phyloP scores from a whole-genome alignment of 148 eudicot species.

The Cornus suecica region DNA sequence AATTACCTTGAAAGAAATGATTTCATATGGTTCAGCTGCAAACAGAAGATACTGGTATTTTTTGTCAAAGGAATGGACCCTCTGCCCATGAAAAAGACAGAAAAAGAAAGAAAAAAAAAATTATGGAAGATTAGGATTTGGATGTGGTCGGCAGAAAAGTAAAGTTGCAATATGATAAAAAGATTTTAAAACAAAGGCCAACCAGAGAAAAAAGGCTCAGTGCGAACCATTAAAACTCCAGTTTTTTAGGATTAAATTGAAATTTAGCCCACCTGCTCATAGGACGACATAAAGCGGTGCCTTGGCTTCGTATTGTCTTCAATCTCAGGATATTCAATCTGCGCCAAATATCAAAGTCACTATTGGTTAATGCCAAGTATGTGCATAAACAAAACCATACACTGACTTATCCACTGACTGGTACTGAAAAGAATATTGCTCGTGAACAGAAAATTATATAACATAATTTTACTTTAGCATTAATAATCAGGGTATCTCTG shows the following conservation, averaged over 20 bases:
- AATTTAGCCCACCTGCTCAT: conserved; percentile 61
- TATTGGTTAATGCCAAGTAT: neutral
- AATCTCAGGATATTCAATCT: conserved; percentile 98
- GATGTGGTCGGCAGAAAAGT: neutral
- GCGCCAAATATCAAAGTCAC: conserved; percentile 15
- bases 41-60: conserved; percentile 84
- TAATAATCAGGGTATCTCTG: neutral
- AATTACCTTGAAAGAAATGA: conserved; percentile 80
- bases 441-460: neutral
- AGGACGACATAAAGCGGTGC: conserved; percentile 97
- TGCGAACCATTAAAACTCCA: neutral
- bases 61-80: conserved; percentile 79
- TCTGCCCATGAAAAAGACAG: conserved; percentile 39
- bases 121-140: neutral
- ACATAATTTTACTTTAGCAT: neutral
- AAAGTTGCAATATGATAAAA: neutral
- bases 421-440: neutral
- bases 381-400: neutral
- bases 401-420: no score
- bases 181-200: no score
- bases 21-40: conserved; percentile 95
- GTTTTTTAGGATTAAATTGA: neutral
- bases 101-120: no score
- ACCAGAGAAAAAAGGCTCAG: neutral
- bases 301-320: conserved; percentile 86